Percentiles rank a stretch among this genome's conserved stretches.
phyloP scores from a whole-genome alignment of 2,329 filamentous ascomycete genomes.

The Ophiostoma angusticollis region DNA sequence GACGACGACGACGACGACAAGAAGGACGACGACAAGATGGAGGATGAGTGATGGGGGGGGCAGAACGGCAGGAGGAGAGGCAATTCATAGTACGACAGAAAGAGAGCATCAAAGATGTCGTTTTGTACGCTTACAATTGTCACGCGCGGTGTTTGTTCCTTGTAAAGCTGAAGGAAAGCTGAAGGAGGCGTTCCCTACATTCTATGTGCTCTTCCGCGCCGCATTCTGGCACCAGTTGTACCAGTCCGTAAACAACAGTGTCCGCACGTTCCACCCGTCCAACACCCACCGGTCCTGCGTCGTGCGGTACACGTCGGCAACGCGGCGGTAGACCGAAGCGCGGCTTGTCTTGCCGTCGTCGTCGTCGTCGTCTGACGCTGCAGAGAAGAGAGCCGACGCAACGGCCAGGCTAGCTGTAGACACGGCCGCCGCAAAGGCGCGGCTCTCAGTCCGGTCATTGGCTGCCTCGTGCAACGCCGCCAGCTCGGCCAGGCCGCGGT shows the following conservation, averaged over 20 bases:
- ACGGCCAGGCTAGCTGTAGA: conserved; percentile 60
- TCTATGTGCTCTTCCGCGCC: neutral
- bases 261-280: conserved; percentile 46
- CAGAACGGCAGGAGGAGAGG: neutral
- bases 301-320: conserved; percentile 51
- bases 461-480: conserved; percentile 57
- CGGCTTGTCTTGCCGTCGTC: conserved; percentile 23
- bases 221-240: conserved; percentile 48
- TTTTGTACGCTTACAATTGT: too few relatives aligned
- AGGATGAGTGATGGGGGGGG: conserved; percentile 36
- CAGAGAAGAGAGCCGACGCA: conserved; percentile 42
- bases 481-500: conserved; percentile 44
- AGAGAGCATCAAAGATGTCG: too few relatives aligned
- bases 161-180: too few relatives aligned
- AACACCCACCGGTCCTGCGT: conserved; percentile 48
- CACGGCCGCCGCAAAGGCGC: conserved; percentile 60
- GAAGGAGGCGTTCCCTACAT: too few relatives aligned
- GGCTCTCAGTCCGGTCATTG: conserved; percentile 40
- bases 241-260: conserved; percentile 58
- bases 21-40: conserved; percentile 69
- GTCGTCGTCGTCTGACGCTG: neutral
- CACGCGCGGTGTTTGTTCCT: too few relatives aligned
- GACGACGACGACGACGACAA: conserved; percentile 70
- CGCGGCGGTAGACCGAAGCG: conserved; percentile 32
- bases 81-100: conserved; percentile 1